Percentiles rank a stretch among this genome's conserved stretches.
Evolutionary conservation across 2,329 filamentous ascomycete genomes (phyloP).

Genomic region (Colletotrichum tofieldiae): DNA sequence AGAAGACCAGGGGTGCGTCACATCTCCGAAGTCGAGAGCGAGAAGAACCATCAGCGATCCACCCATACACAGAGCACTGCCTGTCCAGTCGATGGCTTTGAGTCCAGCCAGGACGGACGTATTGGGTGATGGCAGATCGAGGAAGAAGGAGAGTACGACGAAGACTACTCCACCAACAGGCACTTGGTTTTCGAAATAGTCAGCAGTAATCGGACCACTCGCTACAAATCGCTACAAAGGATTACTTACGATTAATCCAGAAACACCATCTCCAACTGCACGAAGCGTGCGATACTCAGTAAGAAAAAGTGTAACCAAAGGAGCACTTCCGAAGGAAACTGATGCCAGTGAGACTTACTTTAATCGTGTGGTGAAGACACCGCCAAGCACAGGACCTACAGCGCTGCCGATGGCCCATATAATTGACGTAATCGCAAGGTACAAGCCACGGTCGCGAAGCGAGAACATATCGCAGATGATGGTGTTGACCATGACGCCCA

Average conservation of each 20-base stretch:
- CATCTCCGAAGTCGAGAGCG: conserved; percentile 62
- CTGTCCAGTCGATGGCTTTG: conserved; percentile 68
- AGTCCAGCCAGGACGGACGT: conserved; percentile 76
- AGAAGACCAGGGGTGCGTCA: conserved; percentile 81
- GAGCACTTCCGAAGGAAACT: too few species aligned
- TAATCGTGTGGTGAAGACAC: conserved; percentile 58
- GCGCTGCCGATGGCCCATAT: conserved; percentile 59
- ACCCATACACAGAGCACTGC: conserved; percentile 57
- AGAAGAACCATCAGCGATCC: conserved; percentile 54
- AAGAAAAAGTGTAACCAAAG: conserved; percentile 62
- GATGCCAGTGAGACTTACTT: conserved; percentile 53
- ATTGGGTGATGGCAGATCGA: conserved; percentile 78
- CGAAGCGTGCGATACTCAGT: conserved; percentile 61
- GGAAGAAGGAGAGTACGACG: conserved; percentile 49
- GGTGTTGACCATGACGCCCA: conserved; percentile 60
- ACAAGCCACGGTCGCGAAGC: conserved; percentile 51
- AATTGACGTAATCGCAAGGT: conserved; percentile 53
- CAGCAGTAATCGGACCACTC: too few species aligned
- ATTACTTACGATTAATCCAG: conserved; percentile 52
- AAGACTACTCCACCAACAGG: conserved; percentile 51
- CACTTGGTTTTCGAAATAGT: conserved; percentile 47
- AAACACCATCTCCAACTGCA: conserved; percentile 61
- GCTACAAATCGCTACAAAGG: too few species aligned
- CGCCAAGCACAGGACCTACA: conserved; percentile 61
- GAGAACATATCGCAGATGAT: conserved; percentile 56